Evolutionary conservation across 495 filamentous ascomycete species (phyloP).

Genomic region (Immersiella caudata): DNA sequence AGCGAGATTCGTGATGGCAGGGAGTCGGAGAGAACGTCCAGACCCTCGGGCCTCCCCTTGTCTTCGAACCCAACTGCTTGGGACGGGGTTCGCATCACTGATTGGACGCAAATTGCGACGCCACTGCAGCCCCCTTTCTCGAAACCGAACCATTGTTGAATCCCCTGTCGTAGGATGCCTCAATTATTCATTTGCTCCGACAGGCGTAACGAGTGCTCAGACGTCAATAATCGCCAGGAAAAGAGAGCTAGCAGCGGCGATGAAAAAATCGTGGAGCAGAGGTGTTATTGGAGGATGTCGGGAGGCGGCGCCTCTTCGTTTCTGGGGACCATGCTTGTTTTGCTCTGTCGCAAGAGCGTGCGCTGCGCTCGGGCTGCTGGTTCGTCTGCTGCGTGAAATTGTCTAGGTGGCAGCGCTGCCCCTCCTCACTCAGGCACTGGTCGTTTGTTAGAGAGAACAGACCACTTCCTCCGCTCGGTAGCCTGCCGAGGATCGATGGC

Average conservation of each 20-base stretch:
- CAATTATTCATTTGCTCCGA: background rate
- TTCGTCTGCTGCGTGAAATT: conserved; percentile 12
- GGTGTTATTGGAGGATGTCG: background rate
- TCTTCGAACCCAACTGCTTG: conserved; percentile 6
- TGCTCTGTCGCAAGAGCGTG: conserved; percentile 2
- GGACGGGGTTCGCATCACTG: background rate
- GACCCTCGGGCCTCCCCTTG: conserved; percentile 12
- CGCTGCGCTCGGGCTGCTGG: conserved; percentile 4
- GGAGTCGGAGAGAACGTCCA: background rate
- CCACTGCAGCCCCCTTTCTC: conserved; percentile 6
- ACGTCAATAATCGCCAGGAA: background rate
- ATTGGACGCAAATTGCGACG: background rate
- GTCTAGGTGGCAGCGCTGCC: conserved; percentile 6
- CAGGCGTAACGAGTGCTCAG: background rate
- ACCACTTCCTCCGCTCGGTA: background rate
- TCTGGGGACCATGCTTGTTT: background rate
- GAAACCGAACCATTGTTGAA: background rate
- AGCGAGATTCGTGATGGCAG: background rate
- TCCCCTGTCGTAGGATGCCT: background rate
- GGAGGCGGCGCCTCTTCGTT: too few relatives aligned
- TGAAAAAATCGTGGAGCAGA: background rate
- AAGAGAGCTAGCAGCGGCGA: background rate
- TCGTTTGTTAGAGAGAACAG: background rate
- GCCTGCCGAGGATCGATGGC: conserved; percentile 6
- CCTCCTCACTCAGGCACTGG: background rate